Percentiles rank a stretch among this genome's conserved stretches.
These are phyloP conservation scores for Coriolopsis trogii DNA, from an alignment of 1,284 basidiomycete species.

Conservation along the genomic window DNA sequence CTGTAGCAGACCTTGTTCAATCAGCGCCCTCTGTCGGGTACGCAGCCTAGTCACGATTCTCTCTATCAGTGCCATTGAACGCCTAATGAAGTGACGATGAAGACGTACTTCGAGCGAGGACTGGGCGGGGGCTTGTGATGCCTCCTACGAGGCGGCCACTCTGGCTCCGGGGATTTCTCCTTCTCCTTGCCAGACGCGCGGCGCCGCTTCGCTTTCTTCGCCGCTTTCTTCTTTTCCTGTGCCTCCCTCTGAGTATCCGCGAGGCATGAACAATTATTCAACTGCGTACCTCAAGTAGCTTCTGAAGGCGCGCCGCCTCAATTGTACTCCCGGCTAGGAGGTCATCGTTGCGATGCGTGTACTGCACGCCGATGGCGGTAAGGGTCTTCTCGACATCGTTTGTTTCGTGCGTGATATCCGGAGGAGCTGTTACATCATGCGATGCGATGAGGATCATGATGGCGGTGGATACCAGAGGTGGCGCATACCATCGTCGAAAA, in stretches of 20 bases:
- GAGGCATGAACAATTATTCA: not conserved
- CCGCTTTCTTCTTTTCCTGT: constrained; percentile 34
- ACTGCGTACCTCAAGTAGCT: constrained; percentile 52
- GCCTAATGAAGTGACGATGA: not conserved
- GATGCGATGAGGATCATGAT: not conserved
- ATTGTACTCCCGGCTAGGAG: constrained; percentile 68
- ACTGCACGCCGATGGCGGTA: constrained; percentile 61
- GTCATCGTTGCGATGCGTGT: constrained; percentile 75
- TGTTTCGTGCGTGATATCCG: constrained; percentile 33
- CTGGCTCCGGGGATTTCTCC: constrained; percentile 39
- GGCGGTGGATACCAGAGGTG: not conserved
- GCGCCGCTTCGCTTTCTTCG: constrained; percentile 31
- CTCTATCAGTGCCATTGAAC: constrained; percentile 2
- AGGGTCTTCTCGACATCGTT: constrained; percentile 60
- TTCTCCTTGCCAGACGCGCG: constrained; percentile 23
- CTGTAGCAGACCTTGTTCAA: constrained; percentile 60
- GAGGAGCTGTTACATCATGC: constrained; percentile 25
- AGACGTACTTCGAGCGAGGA: constrained; percentile 53
- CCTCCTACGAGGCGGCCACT: constrained; percentile 67
- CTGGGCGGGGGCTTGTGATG: constrained; percentile 55
- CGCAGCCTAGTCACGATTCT: constrained; percentile 45
- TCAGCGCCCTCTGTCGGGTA: constrained; percentile 57
- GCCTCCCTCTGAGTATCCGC: not conserved
- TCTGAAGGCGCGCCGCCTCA: constrained; percentile 61
- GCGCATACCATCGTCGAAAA: constrained; percentile 68